Conservation (phyloP, 2,329 filamentous ascomycete species). For the Thelonectria discophora region DNA sequence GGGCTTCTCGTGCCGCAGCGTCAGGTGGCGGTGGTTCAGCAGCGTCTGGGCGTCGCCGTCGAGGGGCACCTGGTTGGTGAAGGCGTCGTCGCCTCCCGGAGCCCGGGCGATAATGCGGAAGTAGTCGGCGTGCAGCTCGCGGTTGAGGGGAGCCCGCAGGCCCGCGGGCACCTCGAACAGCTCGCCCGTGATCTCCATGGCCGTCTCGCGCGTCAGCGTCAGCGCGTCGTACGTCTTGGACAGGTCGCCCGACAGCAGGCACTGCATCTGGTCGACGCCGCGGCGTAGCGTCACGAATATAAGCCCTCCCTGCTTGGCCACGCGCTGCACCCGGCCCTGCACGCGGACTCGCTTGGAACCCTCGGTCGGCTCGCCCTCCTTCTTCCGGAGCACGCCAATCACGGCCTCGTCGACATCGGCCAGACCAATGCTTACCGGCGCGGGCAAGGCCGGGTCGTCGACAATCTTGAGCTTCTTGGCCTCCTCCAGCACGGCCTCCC, state of each 20-base stretch:
- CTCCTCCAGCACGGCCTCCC: constrained; percentile 37
- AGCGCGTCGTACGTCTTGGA: constrained; percentile 92
- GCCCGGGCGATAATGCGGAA: constrained; percentile 77
- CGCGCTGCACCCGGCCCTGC: constrained; percentile 82
- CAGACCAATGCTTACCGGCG: constrained; percentile 79
- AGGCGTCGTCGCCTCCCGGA: constrained; percentile 87
- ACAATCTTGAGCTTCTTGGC: constrained; percentile 42
- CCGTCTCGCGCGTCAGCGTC: constrained; percentile 87
- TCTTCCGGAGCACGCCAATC: constrained; percentile 40
- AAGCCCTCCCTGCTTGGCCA: constrained; percentile 82
- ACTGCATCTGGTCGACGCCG: constrained; percentile 79
- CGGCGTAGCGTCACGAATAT: constrained; percentile 86
- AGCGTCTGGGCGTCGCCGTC: constrained; percentile 58
- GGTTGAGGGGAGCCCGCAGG: constrained; percentile 80
- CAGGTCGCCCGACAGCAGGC: constrained; percentile 67
- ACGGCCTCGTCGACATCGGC: constrained; percentile 52
- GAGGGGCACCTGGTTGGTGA: constrained; percentile 75
- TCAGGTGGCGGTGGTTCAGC: constrained; percentile 84
- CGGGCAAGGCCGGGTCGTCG: constrained; percentile 77
- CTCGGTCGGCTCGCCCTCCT: constrained; percentile 43
- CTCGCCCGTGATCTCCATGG: constrained; percentile 83
- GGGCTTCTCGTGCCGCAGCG: constrained; percentile 83
- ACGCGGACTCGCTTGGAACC: constrained; percentile 71
- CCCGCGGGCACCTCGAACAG: constrained; percentile 84
- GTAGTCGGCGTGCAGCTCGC: constrained; percentile 91